Evolutionary conservation across 208 protist genomes (phyloP).

Genomic region (Leishmania gerbilli): DNA sequence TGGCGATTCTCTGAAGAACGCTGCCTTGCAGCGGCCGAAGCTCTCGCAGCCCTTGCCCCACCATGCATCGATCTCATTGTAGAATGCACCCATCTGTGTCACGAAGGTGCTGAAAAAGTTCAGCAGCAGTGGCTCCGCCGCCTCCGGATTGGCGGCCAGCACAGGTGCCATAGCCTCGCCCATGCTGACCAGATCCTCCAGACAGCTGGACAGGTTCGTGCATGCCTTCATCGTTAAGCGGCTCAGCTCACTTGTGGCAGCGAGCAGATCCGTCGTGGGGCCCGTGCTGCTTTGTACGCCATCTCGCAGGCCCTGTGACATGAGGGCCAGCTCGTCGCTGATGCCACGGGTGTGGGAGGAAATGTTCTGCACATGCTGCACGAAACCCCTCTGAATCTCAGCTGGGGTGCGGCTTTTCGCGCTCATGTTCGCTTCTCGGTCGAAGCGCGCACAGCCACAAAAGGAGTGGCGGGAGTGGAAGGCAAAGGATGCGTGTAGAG

Average conservation of each 20-base stretch:
- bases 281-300: conserved; percentile 16
- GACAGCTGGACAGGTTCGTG: conserved; percentile 42
- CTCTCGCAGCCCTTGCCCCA: conserved; percentile 25
- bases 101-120: conserved; percentile 74
- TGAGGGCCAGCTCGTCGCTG: conserved; percentile 25
- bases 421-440: conserved; percentile 12
- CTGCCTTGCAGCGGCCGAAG: conserved; percentile 36
- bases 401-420: conserved; percentile 10
- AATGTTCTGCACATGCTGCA: conserved; percentile 34
- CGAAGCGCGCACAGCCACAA: neutral
- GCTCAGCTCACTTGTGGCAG: conserved; percentile 17
- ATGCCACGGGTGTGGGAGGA: conserved; percentile 27
- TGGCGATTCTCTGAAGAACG: conserved; percentile 32
- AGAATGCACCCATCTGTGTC: conserved; percentile 52
- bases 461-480: neutral
- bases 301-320: conserved; percentile 18
- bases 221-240: conserved; percentile 14
- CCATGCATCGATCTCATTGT: conserved; percentile 32
- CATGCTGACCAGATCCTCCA: conserved; percentile 65
- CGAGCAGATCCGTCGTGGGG: conserved; percentile 22
- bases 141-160: conserved; percentile 50
- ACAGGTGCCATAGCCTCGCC: conserved; percentile 67
- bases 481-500: neutral
- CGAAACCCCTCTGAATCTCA: conserved; percentile 21
- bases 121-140: conserved; percentile 48